These are phyloP conservation scores for Alternaria ventricosa DNA, from an alignment of 2,329 filamentous ascomycete genomes.

Conservation along the genomic window DNA sequence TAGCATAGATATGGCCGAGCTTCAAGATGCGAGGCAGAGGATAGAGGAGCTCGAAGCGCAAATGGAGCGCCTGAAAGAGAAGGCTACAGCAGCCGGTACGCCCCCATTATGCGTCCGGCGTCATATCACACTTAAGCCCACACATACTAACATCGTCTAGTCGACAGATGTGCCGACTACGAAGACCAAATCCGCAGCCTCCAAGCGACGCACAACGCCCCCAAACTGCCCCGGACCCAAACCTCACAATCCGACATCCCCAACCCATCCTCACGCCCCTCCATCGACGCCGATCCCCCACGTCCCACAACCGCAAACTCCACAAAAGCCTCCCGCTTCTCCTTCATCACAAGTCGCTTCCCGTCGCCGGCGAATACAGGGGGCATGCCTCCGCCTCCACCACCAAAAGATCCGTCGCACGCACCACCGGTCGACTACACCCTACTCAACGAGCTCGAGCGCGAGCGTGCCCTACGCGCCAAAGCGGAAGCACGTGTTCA, in stretches of 20 bases:
- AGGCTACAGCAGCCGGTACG: constrained; percentile 68
- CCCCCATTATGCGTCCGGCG: constrained; percentile 5
- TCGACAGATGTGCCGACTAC: constrained; percentile 72
- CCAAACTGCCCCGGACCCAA: constrained; percentile 9
- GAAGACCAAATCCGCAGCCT: constrained; percentile 75
- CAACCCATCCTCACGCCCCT: constrained; percentile 22
- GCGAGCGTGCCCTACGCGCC: constrained; percentile 70
- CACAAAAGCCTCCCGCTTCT: constrained; percentile 50
- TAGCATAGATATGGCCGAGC: constrained; percentile 19
- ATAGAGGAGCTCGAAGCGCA: constrained; percentile 70
- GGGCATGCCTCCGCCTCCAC: constrained; percentile 43
- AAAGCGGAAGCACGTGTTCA: constrained; percentile 72
- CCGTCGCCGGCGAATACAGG: constrained; percentile 39
- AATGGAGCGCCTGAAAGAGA: constrained; percentile 72
- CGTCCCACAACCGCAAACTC: constrained; percentile 39
- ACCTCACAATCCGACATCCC: constrained; percentile 22
- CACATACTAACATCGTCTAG: constrained; percentile 41
- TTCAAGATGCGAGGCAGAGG: constrained; percentile 29
- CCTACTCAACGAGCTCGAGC: constrained; percentile 68
- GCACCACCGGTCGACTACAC: constrained; percentile 47
- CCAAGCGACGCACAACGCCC: constrained; percentile 5
- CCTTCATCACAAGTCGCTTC: constrained; percentile 51
- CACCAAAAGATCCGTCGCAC: constrained; percentile 2
- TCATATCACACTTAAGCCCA: background rate
- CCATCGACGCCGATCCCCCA: constrained; percentile 28